Percentiles rank a stretch among this genome's conserved stretches.
Conservation (phyloP, 1,284 basidiomycete genomes). For the Phylloporus sp. region DNA sequence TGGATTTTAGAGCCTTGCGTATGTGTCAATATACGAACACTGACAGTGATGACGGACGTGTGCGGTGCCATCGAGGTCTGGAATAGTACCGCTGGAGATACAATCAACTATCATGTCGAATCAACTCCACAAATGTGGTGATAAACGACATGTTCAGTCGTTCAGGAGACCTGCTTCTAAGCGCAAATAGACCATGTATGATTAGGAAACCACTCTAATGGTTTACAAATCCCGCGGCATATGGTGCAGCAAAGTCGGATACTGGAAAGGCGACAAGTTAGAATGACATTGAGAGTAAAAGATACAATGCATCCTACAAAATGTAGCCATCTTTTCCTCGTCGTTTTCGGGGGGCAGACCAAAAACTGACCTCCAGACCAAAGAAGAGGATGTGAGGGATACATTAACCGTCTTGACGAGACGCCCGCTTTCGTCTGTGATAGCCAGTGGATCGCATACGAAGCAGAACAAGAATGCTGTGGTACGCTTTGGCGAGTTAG, state of each 20-base stretch:
- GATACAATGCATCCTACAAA: slow-evolving; percentile 21
- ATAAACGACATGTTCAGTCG: slow-evolving; percentile 8
- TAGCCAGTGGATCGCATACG: not conserved
- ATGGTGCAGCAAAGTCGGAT: slow-evolving; percentile 27
- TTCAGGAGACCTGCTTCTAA: slow-evolving; percentile 22
- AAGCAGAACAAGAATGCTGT: not conserved
- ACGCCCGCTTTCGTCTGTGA: not conserved
- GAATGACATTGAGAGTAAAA: not conserved
- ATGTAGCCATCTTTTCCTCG: slow-evolving; percentile 8
- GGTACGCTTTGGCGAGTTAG: not conserved
- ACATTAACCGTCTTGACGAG: not conserved
- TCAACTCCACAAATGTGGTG: slow-evolving; percentile 12
- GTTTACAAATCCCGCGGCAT: slow-evolving; percentile 26
- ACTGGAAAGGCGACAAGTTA: slow-evolving; percentile 17
- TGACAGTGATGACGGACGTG: slow-evolving; percentile 10
- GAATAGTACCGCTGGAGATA: slow-evolving; percentile 15
- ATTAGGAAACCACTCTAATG: slow-evolving; percentile 31
- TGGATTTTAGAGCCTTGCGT: no score
- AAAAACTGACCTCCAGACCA: not conserved
- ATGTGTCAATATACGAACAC: not conserved
- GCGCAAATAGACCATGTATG: slow-evolving; percentile 29
- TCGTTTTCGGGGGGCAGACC: slow-evolving; percentile 2
- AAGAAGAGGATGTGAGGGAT: no score
- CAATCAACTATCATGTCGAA: slow-evolving; percentile 19
- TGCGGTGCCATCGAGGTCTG: slow-evolving; percentile 15